Evolutionary conservation across 1,284 basidiomycete species (phyloP).

Genomic region (Cronartium quercuum): DNA sequence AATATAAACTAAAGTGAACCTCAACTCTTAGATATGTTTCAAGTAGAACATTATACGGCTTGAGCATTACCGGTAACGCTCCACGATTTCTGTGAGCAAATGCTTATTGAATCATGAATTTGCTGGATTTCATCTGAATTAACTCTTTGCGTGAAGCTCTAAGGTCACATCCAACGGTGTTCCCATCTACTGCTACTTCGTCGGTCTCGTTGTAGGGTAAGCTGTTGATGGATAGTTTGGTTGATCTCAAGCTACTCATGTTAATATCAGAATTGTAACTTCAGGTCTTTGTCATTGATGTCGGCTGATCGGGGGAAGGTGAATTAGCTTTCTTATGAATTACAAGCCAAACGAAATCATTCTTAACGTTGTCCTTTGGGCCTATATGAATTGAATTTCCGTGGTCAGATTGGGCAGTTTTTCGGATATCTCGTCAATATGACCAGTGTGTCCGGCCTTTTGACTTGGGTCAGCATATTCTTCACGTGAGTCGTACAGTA

Average conservation of each 20-base stretch:
- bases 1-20: neutral
- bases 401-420: slow-evolving; percentile 12
- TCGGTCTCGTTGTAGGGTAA: slow-evolving; percentile 26
- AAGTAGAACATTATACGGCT: slow-evolving; percentile 31
- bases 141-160: neutral
- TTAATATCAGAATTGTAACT: neutral
- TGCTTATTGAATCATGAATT: neutral
- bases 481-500: slow-evolving; percentile 72
- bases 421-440: slow-evolving; percentile 30
- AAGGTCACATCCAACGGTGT: slow-evolving; percentile 27
- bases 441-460: slow-evolving; percentile 55
- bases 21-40: slow-evolving; percentile 30
- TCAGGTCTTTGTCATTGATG: slow-evolving; percentile 58
- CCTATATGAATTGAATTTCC: too few relatives aligned
- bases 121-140: neutral
- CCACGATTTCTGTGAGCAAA: slow-evolving; percentile 27
- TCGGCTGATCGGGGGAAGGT: slow-evolving; percentile 52
- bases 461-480: slow-evolving; percentile 78
- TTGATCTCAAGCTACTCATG: neutral
- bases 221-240: neutral
- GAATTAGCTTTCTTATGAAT: too few relatives aligned
- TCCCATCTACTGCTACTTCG: slow-evolving; percentile 31
- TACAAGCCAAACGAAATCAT: too few relatives aligned
- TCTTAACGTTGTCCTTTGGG: too few relatives aligned
- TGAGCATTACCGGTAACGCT: slow-evolving; percentile 38